Base-by-base conservation (phyloP, 1,284 basidiomycete species). In the Moesziomyces sp. region DNA sequence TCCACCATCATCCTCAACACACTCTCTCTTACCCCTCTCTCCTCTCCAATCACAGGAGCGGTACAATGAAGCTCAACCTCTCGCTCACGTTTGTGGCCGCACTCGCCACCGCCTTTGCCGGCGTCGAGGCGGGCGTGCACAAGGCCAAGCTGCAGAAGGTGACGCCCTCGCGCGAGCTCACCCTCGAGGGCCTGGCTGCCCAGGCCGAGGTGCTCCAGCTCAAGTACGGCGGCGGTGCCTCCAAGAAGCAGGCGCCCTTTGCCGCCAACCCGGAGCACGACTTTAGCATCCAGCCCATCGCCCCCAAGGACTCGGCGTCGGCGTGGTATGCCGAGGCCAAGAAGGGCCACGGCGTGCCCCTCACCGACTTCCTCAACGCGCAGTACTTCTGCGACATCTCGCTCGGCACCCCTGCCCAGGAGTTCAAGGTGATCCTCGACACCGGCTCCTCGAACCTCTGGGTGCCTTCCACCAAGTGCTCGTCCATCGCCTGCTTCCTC, bases 401-500 rank as follows among this genome's bases (percentile, higher is more conserved):
- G 11, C 85, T 99, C 58, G 96, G 93, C 16, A 88, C 87, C 3
- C 93, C 93, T 14, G 88, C 92, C 52, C 93, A 96, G 86, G 87
- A 84, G 44, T 72, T 80, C 52, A 75, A 93, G 93, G 86, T 95
- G 76, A 89, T 94, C 62, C 88, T 93, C 67, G 93, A 94, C 83
- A 94, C 92, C 51, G 93, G 92, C 24, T 95, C 93, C 47, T 91
- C 92, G 85, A 96, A 96, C 84, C 88, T 96, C 21, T 97, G 94
- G 94, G 92, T 97, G 7, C 97, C 97, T 11, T 93, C 93, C 79
- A 86, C 87, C 35, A 86, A 89, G 76, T 99, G 97, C 87, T 92
- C 90, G 13, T 96, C 93, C 35, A 99, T 99, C 80, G 95, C 97
- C 26, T 99, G 97, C 87, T 99, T 99, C 91, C 88, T 97, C 48